phyloP scores from a whole-genome alignment of 2,329 filamentous ascomycete species.

The Ceratocystis lukuohia region DNA sequence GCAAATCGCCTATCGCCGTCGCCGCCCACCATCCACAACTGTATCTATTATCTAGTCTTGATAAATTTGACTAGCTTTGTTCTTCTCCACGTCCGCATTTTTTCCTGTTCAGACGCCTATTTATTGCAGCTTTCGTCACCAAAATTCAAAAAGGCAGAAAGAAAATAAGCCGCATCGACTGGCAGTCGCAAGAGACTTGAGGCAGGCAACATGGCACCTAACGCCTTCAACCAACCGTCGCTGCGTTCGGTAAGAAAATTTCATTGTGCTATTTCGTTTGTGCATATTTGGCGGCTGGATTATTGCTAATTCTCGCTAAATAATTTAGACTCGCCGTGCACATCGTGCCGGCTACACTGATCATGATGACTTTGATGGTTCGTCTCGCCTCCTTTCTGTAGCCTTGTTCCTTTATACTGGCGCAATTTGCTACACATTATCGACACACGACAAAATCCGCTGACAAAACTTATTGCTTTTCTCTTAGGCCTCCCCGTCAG shows the following conservation, averaged over 20 bases:
- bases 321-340: conserved; percentile 39
- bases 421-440: background rate
- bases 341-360: conserved; percentile 44
- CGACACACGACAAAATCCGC: background rate
- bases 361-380: conserved; percentile 50
- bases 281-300: background rate
- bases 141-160: no score
- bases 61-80: no score
- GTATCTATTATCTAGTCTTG: background rate
- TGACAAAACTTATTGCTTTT: background rate
- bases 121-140: no score
- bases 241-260: conserved; percentile 11
- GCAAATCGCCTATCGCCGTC: background rate
- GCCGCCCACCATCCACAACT: background rate
- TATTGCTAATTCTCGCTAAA: background rate
- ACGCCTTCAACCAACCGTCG: background rate
- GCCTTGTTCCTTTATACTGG: background rate
- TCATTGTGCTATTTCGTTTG: background rate
- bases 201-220: conserved; percentile 9
- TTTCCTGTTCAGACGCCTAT: no score
- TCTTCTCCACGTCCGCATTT: no score
- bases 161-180: no score
- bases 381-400: conserved; percentile 11
- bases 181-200: background rate
- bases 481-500: conserved; percentile 63